Evolutionary conservation across 148 eudicot species (phyloP), one percentile per base, ranked within the genome.

Genomic region (Rhododendron vialii): DNA sequence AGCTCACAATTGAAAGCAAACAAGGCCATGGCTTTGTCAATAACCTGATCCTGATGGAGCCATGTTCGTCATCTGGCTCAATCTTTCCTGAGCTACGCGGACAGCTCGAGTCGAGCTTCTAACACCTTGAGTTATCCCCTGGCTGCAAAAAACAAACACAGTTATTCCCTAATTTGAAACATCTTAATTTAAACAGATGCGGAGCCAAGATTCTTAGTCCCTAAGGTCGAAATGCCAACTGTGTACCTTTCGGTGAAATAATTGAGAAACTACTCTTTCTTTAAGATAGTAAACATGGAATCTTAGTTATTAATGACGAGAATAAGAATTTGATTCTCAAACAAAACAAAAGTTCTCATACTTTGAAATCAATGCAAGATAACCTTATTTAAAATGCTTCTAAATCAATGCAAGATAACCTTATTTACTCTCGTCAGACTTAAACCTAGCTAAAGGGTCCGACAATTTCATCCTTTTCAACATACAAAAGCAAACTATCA

Each of bases 71-170:
- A 94, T 90, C 43, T 87, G 85, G 53, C 93, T 92, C 89, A 95
- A 85, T 86, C 88, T 93, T 82, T 96, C 99, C 86, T 95, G 97
- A 43, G 98, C 98, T 81, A 87, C 22, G 83, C 93, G 94, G 80
- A 96, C 98, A 85, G 93, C 96, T 83, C 94, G 95, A 55, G 99
- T 95, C 3, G 98, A 95, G 89, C 94, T 92, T 89, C 86, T 92
- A 78, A 96, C 96, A 48, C 99, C 98, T 90, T 92, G 93, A 50
- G 95, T 95, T 90, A 96, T 87, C 77, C 86, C 95, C 91, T 96
- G 98, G 57, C 99, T 96, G 93, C 47, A 88, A 80, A 78, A 69
- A 65, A 69, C 71, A 85, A 48, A 74, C 43, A 69, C 75, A 82
- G 76, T 83, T 77, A 24, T 38, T 26, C 45, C 78, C 51, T 20